A percentile compares a stretch with the other conserved stretches of the same genome.
These are phyloP conservation scores for Trichoderma citrinoviride DNA, from an alignment of 2,329 filamentous ascomycete species.

Conservation along the genomic window DNA sequence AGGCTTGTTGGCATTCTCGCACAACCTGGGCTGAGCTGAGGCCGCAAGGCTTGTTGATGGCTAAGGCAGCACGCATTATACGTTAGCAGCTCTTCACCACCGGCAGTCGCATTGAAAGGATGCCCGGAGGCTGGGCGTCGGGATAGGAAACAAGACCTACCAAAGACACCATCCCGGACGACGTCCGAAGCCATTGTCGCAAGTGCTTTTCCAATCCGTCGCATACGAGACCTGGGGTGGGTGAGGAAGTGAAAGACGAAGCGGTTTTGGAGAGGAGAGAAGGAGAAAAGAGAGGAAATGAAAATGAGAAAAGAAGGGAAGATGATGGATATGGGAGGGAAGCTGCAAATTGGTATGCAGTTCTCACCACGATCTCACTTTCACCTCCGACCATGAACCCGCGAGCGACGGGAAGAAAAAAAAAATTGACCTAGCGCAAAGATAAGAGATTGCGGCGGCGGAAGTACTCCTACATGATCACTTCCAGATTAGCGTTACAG, in stretches of 20 bases:
- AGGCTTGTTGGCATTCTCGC: conserved; percentile 78
- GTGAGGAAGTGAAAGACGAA: conserved; percentile 59
- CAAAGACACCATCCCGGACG: conserved; percentile 57
- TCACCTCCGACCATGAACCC: conserved; percentile 53
- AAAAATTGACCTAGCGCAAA: conserved; percentile 9
- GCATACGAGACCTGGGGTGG: conserved; percentile 44
- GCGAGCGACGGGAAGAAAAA: conserved; percentile 14
- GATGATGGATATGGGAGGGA: neutral
- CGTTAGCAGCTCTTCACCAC: neutral
- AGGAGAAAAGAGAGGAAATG: neutral
- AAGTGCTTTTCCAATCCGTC: conserved; percentile 31
- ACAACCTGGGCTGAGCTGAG: conserved; percentile 88
- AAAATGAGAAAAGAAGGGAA: neutral
- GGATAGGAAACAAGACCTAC: conserved; percentile 37
- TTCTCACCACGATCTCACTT: conserved; percentile 53
- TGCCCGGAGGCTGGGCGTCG: neutral
- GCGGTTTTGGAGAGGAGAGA: neutral
- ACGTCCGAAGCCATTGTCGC: conserved; percentile 54
- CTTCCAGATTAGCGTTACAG: neutral
- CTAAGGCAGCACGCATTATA: conserved; percentile 45
- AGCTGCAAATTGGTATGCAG: conserved; percentile 5
- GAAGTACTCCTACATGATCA: neutral
- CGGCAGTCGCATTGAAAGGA: neutral
- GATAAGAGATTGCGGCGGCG: conserved; percentile 5
- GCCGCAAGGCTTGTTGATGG: conserved; percentile 87